Base-by-base conservation (phyloP, 1,284 basidiomycete species). In the Sporisorium scitamineum region DNA sequence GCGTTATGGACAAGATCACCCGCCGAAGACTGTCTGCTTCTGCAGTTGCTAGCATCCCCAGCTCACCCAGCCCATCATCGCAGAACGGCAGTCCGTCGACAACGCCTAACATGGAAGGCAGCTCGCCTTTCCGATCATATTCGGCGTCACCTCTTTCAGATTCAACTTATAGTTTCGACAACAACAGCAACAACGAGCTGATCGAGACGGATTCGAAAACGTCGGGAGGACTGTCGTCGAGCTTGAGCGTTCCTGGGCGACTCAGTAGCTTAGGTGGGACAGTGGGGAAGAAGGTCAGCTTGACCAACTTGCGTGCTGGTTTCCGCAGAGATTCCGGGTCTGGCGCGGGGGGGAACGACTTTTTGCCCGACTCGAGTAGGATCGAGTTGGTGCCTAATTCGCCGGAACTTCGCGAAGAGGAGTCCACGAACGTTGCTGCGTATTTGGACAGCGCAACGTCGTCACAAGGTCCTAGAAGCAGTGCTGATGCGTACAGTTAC, bases 211-310 rank as follows among this genome's bases (percentile, higher is more conserved):
- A 14, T 3, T 2, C 22, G 47, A 13, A n/a, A n/a, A n/a, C n/a
- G n/a, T n/a, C n/a, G n/a, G n/a, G n/a, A n/a, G n/a, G 31, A 18
- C 22, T 51, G 42, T 31, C 64, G 2, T 48, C 55, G n/a, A 59
- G 48, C 37, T n/a, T 53, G 26, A 58, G 59, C 52, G 61, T 70
- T 1, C 69, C 74, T 11, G 54, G 60, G 3, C 27, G 74, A n/a
- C 55, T 76, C 13, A 76, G 69, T 54, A 76, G 74, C 39, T 52
- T 76, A 3, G 41, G 62, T 20, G 45, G 55, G 3, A 58, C 45
- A 2, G 47, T 61, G 41, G 54, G 61, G 10, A 63, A 59, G 34
- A 76, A 68, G 54, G 69, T 76, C 22, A 61, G 69, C 41, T 44
- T 68, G 18, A 57, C 45, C 2, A 64, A 69, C 20, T 37, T 70